Conservation (phyloP, 371 early-diverging fungal genomes). For the Mortierella sp. region DNA sequence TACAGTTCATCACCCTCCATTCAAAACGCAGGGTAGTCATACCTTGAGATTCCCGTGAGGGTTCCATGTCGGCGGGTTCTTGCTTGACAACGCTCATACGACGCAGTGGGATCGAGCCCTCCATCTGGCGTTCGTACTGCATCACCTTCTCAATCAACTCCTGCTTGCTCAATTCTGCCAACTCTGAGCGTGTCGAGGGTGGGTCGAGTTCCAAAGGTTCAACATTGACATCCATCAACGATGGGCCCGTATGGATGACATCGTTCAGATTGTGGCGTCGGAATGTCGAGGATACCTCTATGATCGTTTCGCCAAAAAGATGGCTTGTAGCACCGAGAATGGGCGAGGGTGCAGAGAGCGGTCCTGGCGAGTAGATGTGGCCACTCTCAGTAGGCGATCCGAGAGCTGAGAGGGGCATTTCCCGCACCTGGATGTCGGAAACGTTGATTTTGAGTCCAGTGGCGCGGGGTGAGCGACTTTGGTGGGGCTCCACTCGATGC, state of each 20-base stretch:
- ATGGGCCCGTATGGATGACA: background rate
- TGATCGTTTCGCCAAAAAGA: slow-evolving; percentile 32
- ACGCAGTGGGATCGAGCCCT: slow-evolving; percentile 39
- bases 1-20: too few species aligned
- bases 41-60: slow-evolving; percentile 21
- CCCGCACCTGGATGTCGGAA: slow-evolving; percentile 36
- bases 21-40: background rate
- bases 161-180: slow-evolving; percentile 41
- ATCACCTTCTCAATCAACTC: slow-evolving; percentile 57
- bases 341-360: slow-evolving; percentile 51
- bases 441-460: slow-evolving; percentile 51
- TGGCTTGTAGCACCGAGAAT: slow-evolving; percentile 23
- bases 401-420: slow-evolving; percentile 34
- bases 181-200: slow-evolving; percentile 38
- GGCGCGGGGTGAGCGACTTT: slow-evolving; percentile 43
- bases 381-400: slow-evolving; percentile 46
- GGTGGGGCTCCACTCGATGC: slow-evolving; percentile 44
- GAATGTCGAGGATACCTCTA: slow-evolving; percentile 40
- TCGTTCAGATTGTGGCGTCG: slow-evolving; percentile 49
- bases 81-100: slow-evolving; percentile 35
- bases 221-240: slow-evolving; percentile 23
- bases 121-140: slow-evolving; percentile 55
- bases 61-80: slow-evolving; percentile 15
- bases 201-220: slow-evolving; percentile 34
- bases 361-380: slow-evolving; percentile 42